Percentiles rank a stretch among this genome's conserved stretches.
Evolutionary conservation across 352 stramenopile species (phyloP).

Genomic region (Globisporangium ultimum): DNA sequence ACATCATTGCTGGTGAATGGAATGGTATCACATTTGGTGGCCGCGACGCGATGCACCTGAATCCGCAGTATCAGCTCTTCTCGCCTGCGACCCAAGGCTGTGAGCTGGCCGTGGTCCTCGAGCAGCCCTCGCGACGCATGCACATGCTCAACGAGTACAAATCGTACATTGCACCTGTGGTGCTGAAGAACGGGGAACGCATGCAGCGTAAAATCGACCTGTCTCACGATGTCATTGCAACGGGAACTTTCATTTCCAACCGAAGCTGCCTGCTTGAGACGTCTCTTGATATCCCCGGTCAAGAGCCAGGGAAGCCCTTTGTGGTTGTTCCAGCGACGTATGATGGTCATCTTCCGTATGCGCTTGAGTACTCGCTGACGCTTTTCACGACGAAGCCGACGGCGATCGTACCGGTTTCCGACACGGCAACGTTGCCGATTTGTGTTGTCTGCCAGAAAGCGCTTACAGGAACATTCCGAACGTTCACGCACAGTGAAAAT

Average conservation of each 20-base stretch:
- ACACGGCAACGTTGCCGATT: slow-evolving; percentile 56
- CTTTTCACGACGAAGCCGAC: slow-evolving; percentile 64
- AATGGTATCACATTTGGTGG: slow-evolving; percentile 77
- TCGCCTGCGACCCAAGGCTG: slow-evolving; percentile 52
- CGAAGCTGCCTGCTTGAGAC: slow-evolving; percentile 68
- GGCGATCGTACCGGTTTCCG: slow-evolving; percentile 52
- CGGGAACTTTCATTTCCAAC: slow-evolving; percentile 84
- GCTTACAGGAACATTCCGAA: slow-evolving; percentile 61
- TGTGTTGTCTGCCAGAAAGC: slow-evolving; percentile 66
- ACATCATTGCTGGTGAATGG: slow-evolving; percentile 76
- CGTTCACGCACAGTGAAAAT: slow-evolving; percentile 54
- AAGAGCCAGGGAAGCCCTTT: slow-evolving; percentile 41
- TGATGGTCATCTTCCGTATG: slow-evolving; percentile 48
- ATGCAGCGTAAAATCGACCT: slow-evolving; percentile 79
- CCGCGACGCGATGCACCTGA: slow-evolving; percentile 79
- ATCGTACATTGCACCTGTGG: slow-evolving; percentile 73
- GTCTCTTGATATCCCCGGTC: slow-evolving; percentile 27
- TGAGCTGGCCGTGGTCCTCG: slow-evolving; percentile 52
- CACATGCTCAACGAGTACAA: slow-evolving; percentile 74
- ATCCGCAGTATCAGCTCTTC: slow-evolving; percentile 83
- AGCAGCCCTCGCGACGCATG: slow-evolving; percentile 73
- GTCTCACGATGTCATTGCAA: slow-evolving; percentile 71
- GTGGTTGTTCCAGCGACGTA: slow-evolving; percentile 71
- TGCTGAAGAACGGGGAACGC: slow-evolving; percentile 69
- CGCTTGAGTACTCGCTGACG: slow-evolving; percentile 49